Percentiles rank a stretch among this genome's conserved stretches.
Conservation (phyloP, 345 rosid genomes). For the rapeseed (Brassica napus) region Da-Ae NC_063447.1:3740001-3740500, state of each 20-base stretch:
- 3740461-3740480: too few relatives aligned
- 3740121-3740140: constrained; percentile 10
- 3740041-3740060: too few relatives aligned
- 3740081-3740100: too few relatives aligned
- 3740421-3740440: not conserved
- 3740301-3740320: constrained; percentile 54
- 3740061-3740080: too few relatives aligned
- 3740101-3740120: too few relatives aligned
- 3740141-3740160: constrained; percentile 45
- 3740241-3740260: constrained; percentile 40
- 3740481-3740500: too few relatives aligned
- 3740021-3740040: not conserved
- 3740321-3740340: constrained; percentile 37
- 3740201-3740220: constrained; percentile 45
- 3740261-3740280: constrained; percentile 41
- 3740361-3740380: not conserved
- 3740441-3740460: not conserved
- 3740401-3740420: not conserved
- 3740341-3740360: too few relatives aligned
- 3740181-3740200: constrained; percentile 30
- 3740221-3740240: constrained; percentile 60
- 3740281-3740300: constrained; percentile 43
- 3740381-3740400: not conserved
- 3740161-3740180: constrained; percentile 30
- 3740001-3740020: not conserved